Evolutionary conservation across 2,329 filamentous ascomycete species (phyloP).

Genomic region (Proliferodiscus dingleyae): DNA sequence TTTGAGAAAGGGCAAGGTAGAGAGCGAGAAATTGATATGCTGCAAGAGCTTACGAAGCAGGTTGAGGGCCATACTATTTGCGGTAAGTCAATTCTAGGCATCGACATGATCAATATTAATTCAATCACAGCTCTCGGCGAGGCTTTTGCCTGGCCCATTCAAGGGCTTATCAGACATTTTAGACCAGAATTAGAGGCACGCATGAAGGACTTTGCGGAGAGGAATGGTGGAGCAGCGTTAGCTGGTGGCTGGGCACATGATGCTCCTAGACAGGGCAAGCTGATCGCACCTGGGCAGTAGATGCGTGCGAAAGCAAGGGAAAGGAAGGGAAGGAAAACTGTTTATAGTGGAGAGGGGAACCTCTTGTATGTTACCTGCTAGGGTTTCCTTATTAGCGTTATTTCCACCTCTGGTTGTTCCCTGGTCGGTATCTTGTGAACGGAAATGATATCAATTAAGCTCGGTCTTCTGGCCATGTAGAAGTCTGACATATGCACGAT

Average conservation of each 20-base stretch:
- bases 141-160: conserved; percentile 97
- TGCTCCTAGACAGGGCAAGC: conserved; percentile 69
- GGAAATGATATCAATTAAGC: too few relatives aligned
- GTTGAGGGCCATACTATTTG: conserved; percentile 99
- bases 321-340: conserved; percentile 14
- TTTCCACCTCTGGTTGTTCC: too few relatives aligned
- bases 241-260: conserved; percentile 86
- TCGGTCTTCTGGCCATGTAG: too few relatives aligned
- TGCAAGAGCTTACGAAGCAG: conserved; percentile 98
- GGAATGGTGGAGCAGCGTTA: conserved; percentile 67
- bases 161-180: conserved; percentile 98
- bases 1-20: conserved; percentile 89
- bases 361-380: conserved; percentile 30
- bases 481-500: too few relatives aligned
- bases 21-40: conserved; percentile 95
- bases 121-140: conserved; percentile 93
- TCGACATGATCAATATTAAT: too few relatives aligned
- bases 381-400: conserved; percentile 12
- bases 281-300: conserved; percentile 89
- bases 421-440: too few relatives aligned
- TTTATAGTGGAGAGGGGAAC: conserved; percentile 18
- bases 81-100: conserved; percentile 59
- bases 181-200: conserved; percentile 89
- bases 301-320: too few relatives aligned
- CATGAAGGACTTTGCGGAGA: conserved; percentile 73